Percentiles rank a stretch among this genome's conserved stretches.
These are phyloP conservation scores for Geopyxis carbonaria DNA, from an alignment of 495 filamentous ascomycete species.

Conservation along the genomic window DNA sequence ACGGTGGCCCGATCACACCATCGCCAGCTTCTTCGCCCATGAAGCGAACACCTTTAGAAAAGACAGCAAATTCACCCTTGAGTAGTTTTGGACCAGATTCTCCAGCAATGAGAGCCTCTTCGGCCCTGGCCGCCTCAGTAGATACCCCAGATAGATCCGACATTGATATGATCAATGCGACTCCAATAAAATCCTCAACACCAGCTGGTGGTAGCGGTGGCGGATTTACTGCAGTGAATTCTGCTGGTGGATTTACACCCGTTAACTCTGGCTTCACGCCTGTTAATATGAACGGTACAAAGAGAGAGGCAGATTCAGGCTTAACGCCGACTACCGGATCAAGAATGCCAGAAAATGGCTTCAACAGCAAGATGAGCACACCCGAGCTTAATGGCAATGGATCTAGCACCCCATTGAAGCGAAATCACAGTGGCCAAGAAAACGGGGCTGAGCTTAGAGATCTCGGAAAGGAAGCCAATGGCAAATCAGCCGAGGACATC, in stretches of 20 bases:
- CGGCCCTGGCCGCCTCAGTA: constrained; percentile 49
- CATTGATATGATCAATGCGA: constrained; percentile 26
- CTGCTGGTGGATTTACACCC: constrained; percentile 64
- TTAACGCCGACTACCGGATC: constrained; percentile 33
- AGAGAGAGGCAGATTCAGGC: constrained; percentile 20
- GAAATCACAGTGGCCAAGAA: constrained; percentile 67
- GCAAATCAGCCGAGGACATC: constrained; percentile 38
- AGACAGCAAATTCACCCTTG: constrained; percentile 34
- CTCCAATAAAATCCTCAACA: constrained; percentile 20
- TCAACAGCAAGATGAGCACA: constrained; percentile 28
- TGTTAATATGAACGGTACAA: constrained; percentile 39
- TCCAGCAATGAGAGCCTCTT: constrained; percentile 51
- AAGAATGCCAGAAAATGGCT: constrained; percentile 18
- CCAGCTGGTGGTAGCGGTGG: constrained; percentile 8
- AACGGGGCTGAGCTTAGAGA: constrained; percentile 28
- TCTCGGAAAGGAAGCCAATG: constrained; percentile 17
- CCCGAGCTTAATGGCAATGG: constrained; percentile 39
- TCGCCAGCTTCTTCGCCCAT: constrained; percentile 76
- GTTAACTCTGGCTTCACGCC: constrained; percentile 67
- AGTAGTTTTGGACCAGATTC: constrained; percentile 44
- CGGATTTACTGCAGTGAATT: constrained; percentile 29
- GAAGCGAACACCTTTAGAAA: constrained; percentile 56
- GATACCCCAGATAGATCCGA: constrained; percentile 27
- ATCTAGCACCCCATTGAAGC: constrained; percentile 47
- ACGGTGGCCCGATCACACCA: constrained; percentile 83